These are phyloP conservation scores for Mycotypha africana DNA, from an alignment of 371 early-diverging fungal genomes.

Conservation along the genomic window DNA sequence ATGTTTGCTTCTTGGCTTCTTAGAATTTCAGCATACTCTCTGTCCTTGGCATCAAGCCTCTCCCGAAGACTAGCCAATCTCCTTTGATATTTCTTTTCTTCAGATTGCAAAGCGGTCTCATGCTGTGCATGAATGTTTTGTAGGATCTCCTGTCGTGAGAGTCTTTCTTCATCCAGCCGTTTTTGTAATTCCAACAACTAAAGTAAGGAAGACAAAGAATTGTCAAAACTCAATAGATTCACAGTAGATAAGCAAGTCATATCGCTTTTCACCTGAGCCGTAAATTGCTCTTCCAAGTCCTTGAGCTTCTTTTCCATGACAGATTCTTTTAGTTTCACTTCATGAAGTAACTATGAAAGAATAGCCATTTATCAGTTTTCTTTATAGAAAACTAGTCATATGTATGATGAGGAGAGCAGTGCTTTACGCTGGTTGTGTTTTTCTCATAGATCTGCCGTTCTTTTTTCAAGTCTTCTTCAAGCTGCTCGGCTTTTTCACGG, in stretches of 20 bases:
- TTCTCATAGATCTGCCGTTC: slow-evolving; percentile 22
- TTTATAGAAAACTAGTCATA: too few relatives aligned
- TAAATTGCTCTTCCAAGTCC: slow-evolving; percentile 14
- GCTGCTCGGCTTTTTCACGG: slow-evolving; percentile 20
- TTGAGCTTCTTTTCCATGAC: slow-evolving; percentile 21
- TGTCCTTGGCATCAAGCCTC: slow-evolving; percentile 24
- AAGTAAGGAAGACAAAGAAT: too few relatives aligned
- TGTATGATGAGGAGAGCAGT: too few relatives aligned
- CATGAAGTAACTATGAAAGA: slow-evolving; percentile 19
- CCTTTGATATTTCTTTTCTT: slow-evolving; percentile 26
- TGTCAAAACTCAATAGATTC: too few relatives aligned
- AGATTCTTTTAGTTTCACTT: slow-evolving; percentile 26
- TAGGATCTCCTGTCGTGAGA: slow-evolving; percentile 14
- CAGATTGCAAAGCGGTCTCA: slow-evolving; percentile 15
- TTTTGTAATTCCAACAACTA: slow-evolving; percentile 19
- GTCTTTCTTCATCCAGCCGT: slow-evolving; percentile 13
- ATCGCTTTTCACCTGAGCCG: slow-evolving; percentile 18
- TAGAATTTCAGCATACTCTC: slow-evolving; percentile 15
- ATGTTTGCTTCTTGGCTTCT: slow-evolving; percentile 4
- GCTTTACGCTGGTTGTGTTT: slow-evolving; percentile 28
- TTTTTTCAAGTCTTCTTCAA: slow-evolving; percentile 18
- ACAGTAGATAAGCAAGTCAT: too few relatives aligned
- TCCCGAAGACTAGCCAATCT: slow-evolving; percentile 22
- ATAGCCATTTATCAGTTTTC: background rate
- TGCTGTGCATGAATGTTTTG: slow-evolving; percentile 15